Base-by-base conservation (phyloP, 257 asterid species). In the Lycium barbarum region DNA sequence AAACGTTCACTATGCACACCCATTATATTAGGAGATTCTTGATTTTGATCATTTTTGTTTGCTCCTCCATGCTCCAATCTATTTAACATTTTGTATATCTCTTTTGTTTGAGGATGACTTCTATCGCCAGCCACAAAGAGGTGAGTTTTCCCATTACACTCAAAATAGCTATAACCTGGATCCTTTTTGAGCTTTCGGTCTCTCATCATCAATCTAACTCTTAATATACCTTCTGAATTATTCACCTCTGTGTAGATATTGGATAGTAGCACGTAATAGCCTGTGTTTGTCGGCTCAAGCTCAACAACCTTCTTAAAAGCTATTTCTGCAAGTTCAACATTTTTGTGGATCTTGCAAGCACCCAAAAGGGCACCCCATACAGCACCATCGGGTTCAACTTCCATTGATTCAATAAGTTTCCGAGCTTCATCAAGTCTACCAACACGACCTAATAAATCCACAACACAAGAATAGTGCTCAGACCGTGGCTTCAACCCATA, bases 321-420 rank as follows among this genome's bases (percentile, higher is more conserved):
- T 33, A 93, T 36, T 91, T 93, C 96, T 9, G 95, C 98, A 67
- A 96, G 78, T 68, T 91, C 86, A 26, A 93, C 90, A 65, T 96
- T 90, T 72, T 92, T 96, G 84, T 95, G 97, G 72, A 96, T 95
- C 91, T 94, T 96, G 91, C 98, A 96, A 54, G 95, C 98, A 84
- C 98, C 97, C 84, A 96, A 81, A 73, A 96, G 94, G 86, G 98
- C 98, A 14, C 98, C 99, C 99, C 99, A 96, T 8, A 95, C 94
- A 20, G 98, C 93, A n/a, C 98, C 98, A 88, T 96, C 98, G 0
- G 98, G 97, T 84, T 89, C 83, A 68, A 87, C 80, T 18, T 92
- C 91, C 98, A 96, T 95, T 1, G 88, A 84, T 45, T 88, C 90
- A 38, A 95, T 96, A 62, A 93, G 90, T 40, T 87, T 84, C 1